These are phyloP conservation scores for Leccinum incarnatum DNA, from an alignment of 768 basidiomycete species.

Conservation along the genomic window DNA sequence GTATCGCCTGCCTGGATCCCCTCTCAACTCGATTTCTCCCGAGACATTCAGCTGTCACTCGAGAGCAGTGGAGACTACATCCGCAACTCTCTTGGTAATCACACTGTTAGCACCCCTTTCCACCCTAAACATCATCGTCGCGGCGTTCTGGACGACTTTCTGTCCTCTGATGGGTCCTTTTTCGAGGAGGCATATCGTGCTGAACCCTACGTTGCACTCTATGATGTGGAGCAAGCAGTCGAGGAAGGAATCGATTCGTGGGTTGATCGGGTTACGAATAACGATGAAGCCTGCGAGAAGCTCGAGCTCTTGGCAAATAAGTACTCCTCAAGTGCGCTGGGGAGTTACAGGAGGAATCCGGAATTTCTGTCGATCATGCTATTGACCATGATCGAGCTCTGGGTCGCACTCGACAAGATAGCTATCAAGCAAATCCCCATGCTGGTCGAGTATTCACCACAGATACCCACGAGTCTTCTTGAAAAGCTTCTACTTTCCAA, in stretches of 20 bases:
- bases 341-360: slow-evolving; percentile 17
- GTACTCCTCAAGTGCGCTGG: slow-evolving; percentile 27
- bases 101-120: not conserved
- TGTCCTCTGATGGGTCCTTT: slow-evolving; percentile 13
- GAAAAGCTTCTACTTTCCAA: slow-evolving; percentile 29
- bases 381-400: slow-evolving; percentile 35
- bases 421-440: slow-evolving; percentile 22
- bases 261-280: slow-evolving; percentile 18
- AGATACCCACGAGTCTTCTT: slow-evolving; percentile 20
- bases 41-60: slow-evolving; percentile 24
- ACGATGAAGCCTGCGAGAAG: slow-evolving; percentile 11
- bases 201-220: slow-evolving; percentile 24
- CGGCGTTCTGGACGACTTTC: slow-evolving; percentile 13
- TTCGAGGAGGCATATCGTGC: slow-evolving; percentile 3
- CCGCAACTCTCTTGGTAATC: slow-evolving; percentile 9
- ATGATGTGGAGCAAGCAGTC: slow-evolving; percentile 38
- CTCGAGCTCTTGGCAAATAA: slow-evolving; percentile 20
- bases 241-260: slow-evolving; percentile 32
- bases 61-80: slow-evolving; percentile 30
- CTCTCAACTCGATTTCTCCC: slow-evolving; percentile 20
- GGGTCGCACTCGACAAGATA: slow-evolving; percentile 32
- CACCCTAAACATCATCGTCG: not conserved
- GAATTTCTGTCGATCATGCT: slow-evolving; percentile 40
- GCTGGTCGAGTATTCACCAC: slow-evolving; percentile 32
- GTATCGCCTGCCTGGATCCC: slow-evolving; percentile 31